These are phyloP conservation scores for Lactifluus pinguis DNA, from an alignment of 768 basidiomycete species.

Conservation along the genomic window DNA sequence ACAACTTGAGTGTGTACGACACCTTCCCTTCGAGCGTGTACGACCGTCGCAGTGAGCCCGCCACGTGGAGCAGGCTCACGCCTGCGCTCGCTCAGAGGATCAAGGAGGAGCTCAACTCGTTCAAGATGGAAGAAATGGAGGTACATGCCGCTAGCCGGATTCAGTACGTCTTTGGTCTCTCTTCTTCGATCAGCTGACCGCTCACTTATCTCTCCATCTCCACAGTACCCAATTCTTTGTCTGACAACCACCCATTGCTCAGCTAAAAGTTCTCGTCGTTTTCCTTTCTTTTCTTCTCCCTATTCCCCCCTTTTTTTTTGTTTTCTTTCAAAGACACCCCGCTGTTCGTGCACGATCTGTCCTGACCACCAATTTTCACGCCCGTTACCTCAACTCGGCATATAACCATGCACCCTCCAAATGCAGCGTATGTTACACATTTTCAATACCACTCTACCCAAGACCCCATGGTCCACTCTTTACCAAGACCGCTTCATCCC, in stretches of 20 bases:
- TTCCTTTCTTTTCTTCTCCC: not conserved
- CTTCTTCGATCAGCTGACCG: slow-evolving; percentile 4
- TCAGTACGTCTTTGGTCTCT: slow-evolving; percentile 46
- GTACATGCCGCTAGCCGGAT: slow-evolving; percentile 90
- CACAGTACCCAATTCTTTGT: slow-evolving; percentile 83
- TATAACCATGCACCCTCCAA: slow-evolving; percentile 1
- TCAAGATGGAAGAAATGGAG: slow-evolving; percentile 99
- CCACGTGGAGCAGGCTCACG: slow-evolving; percentile 94
- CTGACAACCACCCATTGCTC: slow-evolving; percentile 32
- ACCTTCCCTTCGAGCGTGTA: slow-evolving; percentile 91
- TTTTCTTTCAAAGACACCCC: not conserved
- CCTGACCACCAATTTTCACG: slow-evolving; percentile 9
- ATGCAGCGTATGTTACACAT: slow-evolving; percentile 12
- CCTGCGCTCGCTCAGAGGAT: slow-evolving; percentile 92
- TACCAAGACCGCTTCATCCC: slow-evolving; percentile 6
- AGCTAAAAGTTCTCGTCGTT: slow-evolving; percentile 21
- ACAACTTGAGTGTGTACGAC: slow-evolving; percentile 88
- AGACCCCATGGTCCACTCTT: not conserved
- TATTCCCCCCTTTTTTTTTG: not conserved
- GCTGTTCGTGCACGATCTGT: slow-evolving; percentile 16
- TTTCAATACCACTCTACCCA: slow-evolving; percentile 2
- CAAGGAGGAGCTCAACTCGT: slow-evolving; percentile 97
- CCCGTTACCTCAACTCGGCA: slow-evolving; percentile 11
- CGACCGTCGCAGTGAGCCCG: slow-evolving; percentile 91
- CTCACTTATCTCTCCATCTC: slow-evolving; percentile 5